Percentiles rank a stretch among this genome's conserved stretches.
Conservation (phyloP, 805 yeast genomes). For the Candida methanosorbosa region DNA sequence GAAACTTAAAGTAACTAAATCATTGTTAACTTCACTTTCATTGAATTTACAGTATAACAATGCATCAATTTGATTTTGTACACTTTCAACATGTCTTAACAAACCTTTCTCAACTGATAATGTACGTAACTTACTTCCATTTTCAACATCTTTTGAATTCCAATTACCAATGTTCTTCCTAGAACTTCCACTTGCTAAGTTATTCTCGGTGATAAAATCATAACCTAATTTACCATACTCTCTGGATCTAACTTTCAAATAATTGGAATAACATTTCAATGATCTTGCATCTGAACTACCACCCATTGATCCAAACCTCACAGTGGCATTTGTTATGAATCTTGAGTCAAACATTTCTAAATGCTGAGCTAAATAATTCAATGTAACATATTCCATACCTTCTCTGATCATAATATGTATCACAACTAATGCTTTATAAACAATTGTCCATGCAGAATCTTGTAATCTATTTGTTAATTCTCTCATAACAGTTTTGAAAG, state of each 20-base stretch:
- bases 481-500: conserved; percentile 62
- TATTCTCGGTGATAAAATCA: conserved; percentile 74
- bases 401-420: conserved; percentile 88
- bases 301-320: conserved; percentile 22
- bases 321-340: conserved; percentile 18
- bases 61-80: conserved; percentile 71
- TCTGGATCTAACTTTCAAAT: conserved; percentile 57
- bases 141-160: conserved; percentile 31
- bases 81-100: conserved; percentile 76
- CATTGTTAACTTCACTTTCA: conserved; percentile 79
- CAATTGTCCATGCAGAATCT: conserved; percentile 87
- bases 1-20: conserved; percentile 75
- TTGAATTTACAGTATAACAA: conserved; percentile 65
- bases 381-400: conserved; percentile 72
- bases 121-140: conserved; percentile 54
- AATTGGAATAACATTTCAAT: conserved; percentile 60
- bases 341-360: conserved; percentile 52
- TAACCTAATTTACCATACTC: conserved; percentile 57
- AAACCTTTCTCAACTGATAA: conserved; percentile 72
- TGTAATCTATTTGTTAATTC: conserved; percentile 53
- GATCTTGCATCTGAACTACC: conserved; percentile 42
- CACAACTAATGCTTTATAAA: conserved; percentile 77
- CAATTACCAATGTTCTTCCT: conserved; percentile 19
- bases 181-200: conserved; percentile 27
- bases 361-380: conserved; percentile 56